These are phyloP conservation scores for Penicillium corylophilum DNA, from an alignment of 2,329 filamentous ascomycete genomes.

Conservation along the genomic window DNA sequence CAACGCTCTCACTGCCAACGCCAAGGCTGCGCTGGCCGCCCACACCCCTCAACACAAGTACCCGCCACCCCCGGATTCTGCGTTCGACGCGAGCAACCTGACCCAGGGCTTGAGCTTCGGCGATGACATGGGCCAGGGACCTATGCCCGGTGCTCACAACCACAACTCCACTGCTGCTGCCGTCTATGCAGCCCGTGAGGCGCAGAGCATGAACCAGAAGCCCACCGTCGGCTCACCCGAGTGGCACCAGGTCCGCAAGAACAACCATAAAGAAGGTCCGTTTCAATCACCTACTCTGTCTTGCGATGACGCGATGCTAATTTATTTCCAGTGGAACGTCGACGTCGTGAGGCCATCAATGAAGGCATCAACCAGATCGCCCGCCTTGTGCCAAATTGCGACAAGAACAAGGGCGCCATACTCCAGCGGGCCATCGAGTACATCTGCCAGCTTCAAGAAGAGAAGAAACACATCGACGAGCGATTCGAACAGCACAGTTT, in stretches of 20 bases:
- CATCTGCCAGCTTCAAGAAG: constrained; percentile 73
- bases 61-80: constrained; percentile 42
- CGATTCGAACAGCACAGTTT: constrained; percentile 46
- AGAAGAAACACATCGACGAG: constrained; percentile 44
- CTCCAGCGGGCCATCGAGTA: constrained; percentile 90
- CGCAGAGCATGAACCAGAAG: constrained; percentile 60
- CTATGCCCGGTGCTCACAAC: constrained; percentile 36
- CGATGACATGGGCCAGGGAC: constrained; percentile 42
- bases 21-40: constrained; percentile 48
- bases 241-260: constrained; percentile 95
- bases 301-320: background rate
- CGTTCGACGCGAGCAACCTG: constrained; percentile 39
- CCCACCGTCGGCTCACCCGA: constrained; percentile 93
- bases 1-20: constrained; percentile 48
- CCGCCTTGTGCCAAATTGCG: constrained; percentile 95
- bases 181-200: constrained; percentile 53
- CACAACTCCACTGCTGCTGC: constrained; percentile 61
- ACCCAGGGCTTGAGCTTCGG: constrained; percentile 38
- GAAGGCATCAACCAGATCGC: constrained; percentile 97
- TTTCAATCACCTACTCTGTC: constrained; percentile 20
- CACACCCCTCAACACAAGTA: constrained; percentile 47
- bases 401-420: constrained; percentile 99
- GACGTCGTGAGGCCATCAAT: constrained; percentile 95
- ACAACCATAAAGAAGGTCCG: constrained; percentile 98
- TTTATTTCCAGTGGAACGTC: constrained; percentile 74